Evolutionary conservation across 257 asterid genomes (phyloP), one percentile per base, ranked within the genome.

Genomic region (Przewalskia tangutica): DNA sequence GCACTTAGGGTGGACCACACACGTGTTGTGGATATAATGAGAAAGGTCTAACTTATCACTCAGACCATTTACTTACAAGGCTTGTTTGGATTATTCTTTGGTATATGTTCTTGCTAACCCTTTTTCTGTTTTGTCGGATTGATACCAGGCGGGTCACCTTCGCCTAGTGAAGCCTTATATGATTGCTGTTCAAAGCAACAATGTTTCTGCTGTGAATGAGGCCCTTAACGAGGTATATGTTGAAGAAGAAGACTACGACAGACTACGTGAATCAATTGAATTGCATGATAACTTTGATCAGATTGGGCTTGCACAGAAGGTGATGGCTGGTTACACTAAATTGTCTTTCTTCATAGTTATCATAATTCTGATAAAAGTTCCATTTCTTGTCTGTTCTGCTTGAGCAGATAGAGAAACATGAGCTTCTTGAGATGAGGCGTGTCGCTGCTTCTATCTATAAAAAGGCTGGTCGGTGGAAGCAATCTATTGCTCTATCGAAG

Each of bases 381-480:
- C 40, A 51, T 18, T 51, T 34, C 36, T 44, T 42, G 7, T 82
- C 40, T 77, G 42, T 77, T 75, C 16, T 53, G 77, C 84, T 81
- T 84, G 86, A 51, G 54, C 95, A 96, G 99, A 92, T 94, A 63
- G 99, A 96, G 97, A 96, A 94, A 85, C 99, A 96, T 42, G 99
- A 96, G 88, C 97, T 96, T 70, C 98, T 96, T 85, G 99, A 96
- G 91, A 96, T 96, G 99, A 94, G 99, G 86, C 98, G 99, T 81
- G 99, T 96, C 79, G 98, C 99, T 77, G 98, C 99, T 60, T 96
- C 93, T 88, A 96, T 96, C 68, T 96, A 96, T 90, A 96, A 96
- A 90, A 96, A 94, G 92, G 99, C 99, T 27, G 98, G 99, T 59
- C 91, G 99, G 85, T 96, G 99, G 99, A 94, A 90, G 91, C 98